phyloP scores from a whole-genome alignment of 306 rosid genomes.

The Biancaea sappan region DNA sequence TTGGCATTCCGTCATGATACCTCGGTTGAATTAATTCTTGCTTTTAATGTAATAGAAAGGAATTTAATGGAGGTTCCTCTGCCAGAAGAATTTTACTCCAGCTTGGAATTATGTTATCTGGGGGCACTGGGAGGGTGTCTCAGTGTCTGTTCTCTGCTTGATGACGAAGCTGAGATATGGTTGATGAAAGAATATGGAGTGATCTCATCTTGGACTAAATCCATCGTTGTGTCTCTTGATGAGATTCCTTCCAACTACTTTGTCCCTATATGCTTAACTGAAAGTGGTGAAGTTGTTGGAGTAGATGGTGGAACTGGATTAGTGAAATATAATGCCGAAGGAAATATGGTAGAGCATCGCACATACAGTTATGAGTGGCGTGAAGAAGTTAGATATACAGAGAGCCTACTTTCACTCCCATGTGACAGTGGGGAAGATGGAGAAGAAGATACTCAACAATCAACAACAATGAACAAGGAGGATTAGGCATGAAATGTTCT shows the following conservation, averaged over 20 bases:
- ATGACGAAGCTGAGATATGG: slow-evolving; percentile 14
- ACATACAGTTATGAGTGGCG: background rate
- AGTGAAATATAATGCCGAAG: slow-evolving; percentile 18
- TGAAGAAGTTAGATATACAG: background rate
- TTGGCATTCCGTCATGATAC: background rate
- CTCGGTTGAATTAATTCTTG: background rate
- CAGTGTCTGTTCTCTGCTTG: background rate
- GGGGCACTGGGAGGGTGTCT: slow-evolving; percentile 16
- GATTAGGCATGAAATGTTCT: background rate
- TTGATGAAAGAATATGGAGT: slow-evolving; percentile 31
- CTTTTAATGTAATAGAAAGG: slow-evolving; percentile 26
- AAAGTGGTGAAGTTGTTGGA: slow-evolving; percentile 30
- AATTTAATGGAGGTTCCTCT: slow-evolving; percentile 3
- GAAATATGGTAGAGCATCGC: background rate
- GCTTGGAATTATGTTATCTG: background rate
- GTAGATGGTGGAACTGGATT: background rate
- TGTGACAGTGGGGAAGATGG: background rate
- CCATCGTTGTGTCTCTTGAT: background rate
- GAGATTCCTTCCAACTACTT: background rate
- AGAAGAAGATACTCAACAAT: background rate
- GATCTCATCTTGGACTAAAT: slow-evolving; percentile 35
- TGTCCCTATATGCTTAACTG: background rate
- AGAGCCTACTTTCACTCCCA: slow-evolving; percentile 35
- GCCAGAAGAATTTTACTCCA: background rate
- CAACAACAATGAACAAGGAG: background rate